phyloP scores from a whole-genome alignment of 345 rosid genomes.

The Melastoma malabathricum region DNA sequence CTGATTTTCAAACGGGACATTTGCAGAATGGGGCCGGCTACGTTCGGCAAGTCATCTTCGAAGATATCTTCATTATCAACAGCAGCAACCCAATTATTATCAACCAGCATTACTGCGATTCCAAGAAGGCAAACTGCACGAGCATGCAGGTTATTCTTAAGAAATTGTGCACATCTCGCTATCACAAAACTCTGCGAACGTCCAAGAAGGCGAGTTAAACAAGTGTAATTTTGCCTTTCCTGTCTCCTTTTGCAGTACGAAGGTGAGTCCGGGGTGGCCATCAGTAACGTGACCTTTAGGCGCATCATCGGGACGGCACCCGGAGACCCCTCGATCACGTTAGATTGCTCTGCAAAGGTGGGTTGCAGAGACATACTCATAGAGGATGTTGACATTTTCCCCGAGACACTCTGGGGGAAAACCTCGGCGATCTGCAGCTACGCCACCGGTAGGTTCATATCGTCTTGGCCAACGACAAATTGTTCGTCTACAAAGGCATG shows the following conservation, averaged over 20 bases:
- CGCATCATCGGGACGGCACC: constrained; percentile 21
- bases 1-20: not conserved
- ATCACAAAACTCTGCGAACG: not conserved
- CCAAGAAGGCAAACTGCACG: not conserved
- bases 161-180: not conserved
- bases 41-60: constrained; percentile 23
- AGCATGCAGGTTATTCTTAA: not conserved
- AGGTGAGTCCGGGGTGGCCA: constrained; percentile 10
- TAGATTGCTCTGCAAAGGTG: constrained; percentile 14
- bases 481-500: too few species aligned
- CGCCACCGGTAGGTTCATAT: constrained; percentile 3
- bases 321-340: constrained; percentile 12
- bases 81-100: constrained; percentile 27
- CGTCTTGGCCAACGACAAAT: too few species aligned
- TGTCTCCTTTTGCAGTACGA: not conserved
- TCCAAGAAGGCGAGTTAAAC: not conserved
- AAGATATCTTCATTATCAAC: constrained; percentile 14
- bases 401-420: constrained; percentile 9
- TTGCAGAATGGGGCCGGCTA: constrained; percentile 24
- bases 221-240: not conserved
- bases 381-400: constrained; percentile 12
- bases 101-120: constrained; percentile 16
- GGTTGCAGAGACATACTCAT: constrained; percentile 22
- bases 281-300: constrained; percentile 22
- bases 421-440: constrained; percentile 15